A percentile compares a stretch with the other conserved stretches of the same genome.
phyloP scores from a whole-genome alignment of 306 rosid species.

The Prunus dulcis region DNA sequence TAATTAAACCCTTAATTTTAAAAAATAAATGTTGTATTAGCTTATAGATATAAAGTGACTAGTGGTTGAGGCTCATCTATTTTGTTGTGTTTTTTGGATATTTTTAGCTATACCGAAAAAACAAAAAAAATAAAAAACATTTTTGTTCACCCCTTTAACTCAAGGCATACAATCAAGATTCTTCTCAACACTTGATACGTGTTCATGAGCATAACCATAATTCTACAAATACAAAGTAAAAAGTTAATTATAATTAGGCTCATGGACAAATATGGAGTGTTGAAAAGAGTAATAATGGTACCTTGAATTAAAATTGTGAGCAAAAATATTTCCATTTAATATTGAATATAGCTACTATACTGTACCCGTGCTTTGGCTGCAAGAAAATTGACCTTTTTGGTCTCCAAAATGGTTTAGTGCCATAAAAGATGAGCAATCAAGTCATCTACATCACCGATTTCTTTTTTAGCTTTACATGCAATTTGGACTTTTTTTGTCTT shows the following conservation, averaged over 20 bases:
- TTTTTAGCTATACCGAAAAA: background rate
- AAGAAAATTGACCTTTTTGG: slow-evolving; percentile 13
- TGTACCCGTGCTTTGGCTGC: slow-evolving; percentile 24
- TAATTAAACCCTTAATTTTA: too few species aligned
- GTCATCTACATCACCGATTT: background rate
- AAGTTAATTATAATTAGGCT: too few species aligned
- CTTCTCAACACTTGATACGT: too few species aligned
- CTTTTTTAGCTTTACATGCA: background rate
- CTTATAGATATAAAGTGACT: background rate
- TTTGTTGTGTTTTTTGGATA: background rate
- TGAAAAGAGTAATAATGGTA: accelerated
- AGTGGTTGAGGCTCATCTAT: background rate
- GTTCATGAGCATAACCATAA: too few species aligned
- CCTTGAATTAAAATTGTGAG: accelerated
- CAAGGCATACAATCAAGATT: too few species aligned
- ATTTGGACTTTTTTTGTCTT: background rate
- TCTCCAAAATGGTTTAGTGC: background rate
- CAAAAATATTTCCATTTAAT: too few species aligned
- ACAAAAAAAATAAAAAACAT: background rate
- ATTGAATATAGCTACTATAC: too few species aligned
- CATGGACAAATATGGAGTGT: accelerated
- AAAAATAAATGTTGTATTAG: background rate
- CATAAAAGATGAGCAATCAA: background rate
- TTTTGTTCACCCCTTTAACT: background rate
- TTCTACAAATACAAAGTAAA: too few species aligned